These are phyloP conservation scores for Solanum microdontum DNA, from an alignment of 257 asterid genomes.

Conservation along the genomic window DNA sequence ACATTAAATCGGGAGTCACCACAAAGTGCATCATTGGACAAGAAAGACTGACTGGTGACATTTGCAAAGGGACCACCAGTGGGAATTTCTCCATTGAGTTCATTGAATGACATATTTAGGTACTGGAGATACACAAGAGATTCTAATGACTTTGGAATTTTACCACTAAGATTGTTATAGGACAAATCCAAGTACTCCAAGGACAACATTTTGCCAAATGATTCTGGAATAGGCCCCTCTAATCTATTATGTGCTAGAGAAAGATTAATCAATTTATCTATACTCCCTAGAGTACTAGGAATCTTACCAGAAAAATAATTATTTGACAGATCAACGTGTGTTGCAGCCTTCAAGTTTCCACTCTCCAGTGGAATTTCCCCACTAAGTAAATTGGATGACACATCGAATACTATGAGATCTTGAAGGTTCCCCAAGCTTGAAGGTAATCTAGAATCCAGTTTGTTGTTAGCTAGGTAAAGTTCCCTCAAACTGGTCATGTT, in stretches of 20 bases:
- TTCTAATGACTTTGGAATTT: neutral
- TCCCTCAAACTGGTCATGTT: rapidly evolving
- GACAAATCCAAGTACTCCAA: neutral
- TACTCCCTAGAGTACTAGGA: neutral
- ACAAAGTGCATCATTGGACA: neutral
- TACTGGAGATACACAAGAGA: neutral
- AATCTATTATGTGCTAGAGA: neutral
- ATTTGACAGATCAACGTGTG: neutral
- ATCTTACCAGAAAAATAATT: neutral
- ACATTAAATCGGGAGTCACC: neutral
- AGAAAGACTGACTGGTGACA: neutral
- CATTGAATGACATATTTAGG: neutral
- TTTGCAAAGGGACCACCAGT: neutral
- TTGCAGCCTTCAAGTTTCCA: neutral
- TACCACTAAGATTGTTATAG: neutral
- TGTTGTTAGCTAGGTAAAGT: too few relatives aligned
- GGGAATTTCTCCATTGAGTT: neutral
- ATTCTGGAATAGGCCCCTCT: neutral
- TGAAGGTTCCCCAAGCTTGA: too few relatives aligned
- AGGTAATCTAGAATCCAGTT: too few relatives aligned
- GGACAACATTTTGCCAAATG: neutral
- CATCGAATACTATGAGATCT: too few relatives aligned
- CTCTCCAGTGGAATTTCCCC: neutral
- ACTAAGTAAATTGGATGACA: too few relatives aligned
- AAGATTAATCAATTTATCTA: too few relatives aligned